Conservation (phyloP, 1,284 basidiomycete genomes). For the Trametes hirsuta region DNA sequence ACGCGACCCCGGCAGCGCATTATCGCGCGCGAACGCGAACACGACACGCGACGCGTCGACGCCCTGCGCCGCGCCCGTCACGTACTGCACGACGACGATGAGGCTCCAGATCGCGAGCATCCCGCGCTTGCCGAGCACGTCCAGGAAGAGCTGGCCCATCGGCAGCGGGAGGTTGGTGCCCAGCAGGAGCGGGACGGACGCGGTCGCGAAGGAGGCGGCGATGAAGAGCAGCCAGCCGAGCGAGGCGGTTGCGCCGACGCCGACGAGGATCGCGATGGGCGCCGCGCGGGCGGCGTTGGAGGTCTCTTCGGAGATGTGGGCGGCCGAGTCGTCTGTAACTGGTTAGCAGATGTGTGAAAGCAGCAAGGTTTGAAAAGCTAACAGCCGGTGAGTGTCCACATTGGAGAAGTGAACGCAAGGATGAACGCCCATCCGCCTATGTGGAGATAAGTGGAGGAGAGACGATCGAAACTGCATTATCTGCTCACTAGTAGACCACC, state of each 20-base stretch:
- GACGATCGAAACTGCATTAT: background rate
- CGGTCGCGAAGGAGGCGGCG: slow-evolving; percentile 64
- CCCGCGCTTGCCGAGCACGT: slow-evolving; percentile 66
- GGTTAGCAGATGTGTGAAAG: background rate
- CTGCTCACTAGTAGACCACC: slow-evolving; percentile 61
- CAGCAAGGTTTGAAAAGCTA: slow-evolving; percentile 27
- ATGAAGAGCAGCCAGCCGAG: slow-evolving; percentile 70
- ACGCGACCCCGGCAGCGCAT: slow-evolving; percentile 70
- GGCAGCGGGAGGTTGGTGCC: slow-evolving; percentile 57
- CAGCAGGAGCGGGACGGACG: slow-evolving; percentile 58
- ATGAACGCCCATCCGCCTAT: slow-evolving; percentile 76
- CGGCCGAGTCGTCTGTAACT: slow-evolving; percentile 68
- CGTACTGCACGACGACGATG: slow-evolving; percentile 71
- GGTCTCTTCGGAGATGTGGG: slow-evolving; percentile 79
- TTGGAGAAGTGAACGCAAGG: slow-evolving; percentile 72
- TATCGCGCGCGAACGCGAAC: slow-evolving; percentile 74
- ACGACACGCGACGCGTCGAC: slow-evolving; percentile 77
- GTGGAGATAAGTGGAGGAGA: background rate
- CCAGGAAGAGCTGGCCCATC: slow-evolving; percentile 72
- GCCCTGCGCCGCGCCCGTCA: slow-evolving; percentile 74
- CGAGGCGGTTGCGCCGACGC: slow-evolving; percentile 59
- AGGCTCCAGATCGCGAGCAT: slow-evolving; percentile 74
- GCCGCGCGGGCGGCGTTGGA: slow-evolving; percentile 67
- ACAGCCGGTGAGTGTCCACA: slow-evolving; percentile 84
- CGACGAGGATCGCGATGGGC: slow-evolving; percentile 76